phyloP scores from a whole-genome alignment of 345 rosid species.

The Citrus mangshanensis region DNA sequence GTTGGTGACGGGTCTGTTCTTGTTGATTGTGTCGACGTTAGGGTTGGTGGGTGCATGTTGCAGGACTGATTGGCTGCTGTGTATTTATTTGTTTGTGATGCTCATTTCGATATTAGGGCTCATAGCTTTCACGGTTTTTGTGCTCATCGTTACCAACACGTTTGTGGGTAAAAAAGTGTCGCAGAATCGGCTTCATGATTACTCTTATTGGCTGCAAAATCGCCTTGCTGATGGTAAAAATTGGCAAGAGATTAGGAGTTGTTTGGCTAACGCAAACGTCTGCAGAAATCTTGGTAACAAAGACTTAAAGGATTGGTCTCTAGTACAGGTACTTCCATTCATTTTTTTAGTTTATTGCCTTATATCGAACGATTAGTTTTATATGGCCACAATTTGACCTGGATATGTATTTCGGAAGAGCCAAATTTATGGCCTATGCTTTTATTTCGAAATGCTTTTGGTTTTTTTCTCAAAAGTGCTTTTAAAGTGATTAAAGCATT shows the following conservation, averaged over 20 bases:
- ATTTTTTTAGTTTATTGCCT: neutral
- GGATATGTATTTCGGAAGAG: too few species aligned
- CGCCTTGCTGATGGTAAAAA: slow-evolving; percentile 13
- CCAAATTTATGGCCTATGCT: too few species aligned
- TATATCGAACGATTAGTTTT: too few species aligned
- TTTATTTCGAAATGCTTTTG: too few species aligned
- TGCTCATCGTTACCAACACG: slow-evolving; percentile 23
- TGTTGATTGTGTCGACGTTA: slow-evolving; percentile 20
- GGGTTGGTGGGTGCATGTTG: slow-evolving; percentile 31
- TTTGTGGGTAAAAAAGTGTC: slow-evolving; percentile 19
- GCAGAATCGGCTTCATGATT: slow-evolving; percentile 24
- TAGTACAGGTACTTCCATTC: neutral
- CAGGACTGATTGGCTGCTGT: slow-evolving; percentile 14
- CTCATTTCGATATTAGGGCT: slow-evolving; percentile 22
- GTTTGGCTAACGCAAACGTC: slow-evolving; percentile 23
- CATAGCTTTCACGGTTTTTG: slow-evolving; percentile 13
- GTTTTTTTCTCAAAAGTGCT: too few species aligned
- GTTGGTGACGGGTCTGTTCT: slow-evolving; percentile 15
- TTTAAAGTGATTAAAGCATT: too few species aligned
- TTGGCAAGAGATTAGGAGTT: slow-evolving; percentile 28
- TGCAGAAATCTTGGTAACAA: slow-evolving; percentile 14
- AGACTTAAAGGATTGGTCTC: neutral
- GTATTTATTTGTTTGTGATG: slow-evolving; percentile 19
- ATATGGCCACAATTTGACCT: too few species aligned
- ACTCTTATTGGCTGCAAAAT: slow-evolving; percentile 25